Evolutionary conservation across 225 moss, liverwort and hornwort species (phyloP), one percentile per base, ranked within the genome.

Genomic region (Takakia lepidozioides): DNA sequence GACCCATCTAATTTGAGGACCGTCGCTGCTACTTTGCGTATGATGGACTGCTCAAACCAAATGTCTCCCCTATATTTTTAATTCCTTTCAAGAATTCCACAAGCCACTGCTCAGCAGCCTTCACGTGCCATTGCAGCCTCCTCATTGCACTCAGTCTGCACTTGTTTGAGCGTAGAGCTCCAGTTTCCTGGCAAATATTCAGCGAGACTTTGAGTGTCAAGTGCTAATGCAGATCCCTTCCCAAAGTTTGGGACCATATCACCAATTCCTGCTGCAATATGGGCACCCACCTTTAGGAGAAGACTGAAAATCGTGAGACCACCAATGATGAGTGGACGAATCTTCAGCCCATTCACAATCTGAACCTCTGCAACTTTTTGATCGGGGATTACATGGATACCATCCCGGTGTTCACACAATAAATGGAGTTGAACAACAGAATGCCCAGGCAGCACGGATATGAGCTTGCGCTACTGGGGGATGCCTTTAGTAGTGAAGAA

Each of bases 141-240:
- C 32, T 32, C 32, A 32, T 32, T 32, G 32, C 32, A 32, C 32
- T 32, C 32, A 6, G 8, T 11, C 32, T 32, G 32, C 7, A 11
- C 32, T 32, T 32, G 32, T 32, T 32, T 32, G 11, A 11, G 32
- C 8, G 7, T 32, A 11, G 32, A 11, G 11, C 32, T 32, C 32
- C 8, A 11, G 32, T 32, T 32, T 32, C 10, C 20, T n/a, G 43
- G 43, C 18, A 43, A 20, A 19, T n/a, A 43, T 0, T 21, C 1
- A 19, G 43, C n/a, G 8, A 43, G 20, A 19, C 43, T n/a, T 43
- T 43, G 43, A n/a, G 43, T 21, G 19, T 43, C 43, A 21, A 43
- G 43, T 0, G 43, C 43, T 19, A 43, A 43, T 43, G 20, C 43
- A 1, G 19, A 9, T 17, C 43, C 43, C 43, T 19, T 43, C 19